Base-by-base conservation (phyloP, 2,329 filamentous ascomycete species). In the Akanthomyces muscarius region DNA sequence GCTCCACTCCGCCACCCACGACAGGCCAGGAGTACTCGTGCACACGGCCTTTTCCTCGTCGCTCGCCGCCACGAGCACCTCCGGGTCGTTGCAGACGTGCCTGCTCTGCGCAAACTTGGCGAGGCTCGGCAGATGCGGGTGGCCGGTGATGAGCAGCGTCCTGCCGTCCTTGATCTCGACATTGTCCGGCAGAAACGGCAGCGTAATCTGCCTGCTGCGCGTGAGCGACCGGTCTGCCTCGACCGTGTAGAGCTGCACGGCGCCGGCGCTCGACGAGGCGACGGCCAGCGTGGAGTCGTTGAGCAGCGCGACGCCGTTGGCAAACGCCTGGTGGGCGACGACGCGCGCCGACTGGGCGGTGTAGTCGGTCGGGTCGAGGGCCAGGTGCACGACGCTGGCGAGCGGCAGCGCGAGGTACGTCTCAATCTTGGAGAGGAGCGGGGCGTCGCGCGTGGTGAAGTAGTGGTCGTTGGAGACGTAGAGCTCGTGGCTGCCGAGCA, bases 121-220 rank as follows among this genome's bases (percentile, higher is more conserved):
- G 13, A 78, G 65, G 2, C 70, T 69, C 0, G 72, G 71, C 1
- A 73, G 56, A 52, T 79, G 71, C 1, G 76, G 73, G 36, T 80
- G 78, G 0, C 78, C 78, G 0, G 78, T 74, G 21, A 77, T 72
- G 11, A 78, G 64, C 21, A 80, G 71, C n/a, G 69, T 70, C 53
- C 68, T 66, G 30, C 59, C 71, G 44, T 41, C 67, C 25, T 57
- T 69, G 3, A 71, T 54, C 0, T 74, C 74, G 13, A 80, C 69
- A 50, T 80, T 80, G 63, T 80, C 78, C 0, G 77, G 73, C 7
- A 75, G 36, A 63, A 78, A 80, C 0, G 77, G 74, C 2, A 78
- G 50, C 14, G 13, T 3, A 6, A 63, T 60, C 16, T 57, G 21
- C 14, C 30, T 21, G 10, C 18, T 16, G 13, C 21, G 33, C n/a